Percentiles rank a stretch among this genome's conserved stretches.
These are phyloP conservation scores for Aspergillus bridgeri DNA, from an alignment of 495 filamentous ascomycete species.

Conservation along the genomic window DNA sequence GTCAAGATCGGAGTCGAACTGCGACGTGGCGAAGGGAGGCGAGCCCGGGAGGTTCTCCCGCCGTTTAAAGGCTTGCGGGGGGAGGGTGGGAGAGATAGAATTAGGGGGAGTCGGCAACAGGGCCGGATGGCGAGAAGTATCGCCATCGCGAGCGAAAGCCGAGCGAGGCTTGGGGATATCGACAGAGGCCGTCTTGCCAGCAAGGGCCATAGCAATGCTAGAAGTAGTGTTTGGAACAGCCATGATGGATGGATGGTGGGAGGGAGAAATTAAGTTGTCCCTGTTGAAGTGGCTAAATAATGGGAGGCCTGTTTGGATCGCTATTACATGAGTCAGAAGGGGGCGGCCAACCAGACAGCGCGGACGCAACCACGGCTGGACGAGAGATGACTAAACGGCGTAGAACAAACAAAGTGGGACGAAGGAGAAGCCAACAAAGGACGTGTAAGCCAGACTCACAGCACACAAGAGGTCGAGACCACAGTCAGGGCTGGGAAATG, in stretches of 20 bases:
- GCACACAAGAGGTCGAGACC: constrained; percentile 4
- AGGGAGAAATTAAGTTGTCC: constrained; percentile 2
- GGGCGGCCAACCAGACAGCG: constrained; percentile 11
- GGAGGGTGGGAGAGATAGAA: constrained; percentile 88
- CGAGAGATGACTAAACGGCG: constrained; percentile 10
- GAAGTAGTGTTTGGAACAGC: constrained; percentile 48
- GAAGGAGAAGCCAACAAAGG: constrained; percentile 14
- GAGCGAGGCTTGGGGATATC: constrained; percentile 70
- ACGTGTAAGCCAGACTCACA: constrained; percentile 8
- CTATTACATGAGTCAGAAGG: constrained; percentile 25
- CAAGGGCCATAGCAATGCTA: constrained; percentile 61
- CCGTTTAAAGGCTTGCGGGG: constrained; percentile 69
- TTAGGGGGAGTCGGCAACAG: constrained; percentile 89
- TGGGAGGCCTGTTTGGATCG: constrained; percentile 4
- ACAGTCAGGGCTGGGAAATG: constrained; percentile 9
- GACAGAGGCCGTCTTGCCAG: constrained; percentile 58
- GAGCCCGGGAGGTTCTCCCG: constrained; percentile 45
- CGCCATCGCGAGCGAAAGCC: constrained; percentile 56
- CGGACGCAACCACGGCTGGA: constrained; percentile 3
- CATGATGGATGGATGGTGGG: constrained; percentile 34
- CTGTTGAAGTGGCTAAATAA: constrained; percentile 16
- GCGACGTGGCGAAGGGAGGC: constrained; percentile 51
- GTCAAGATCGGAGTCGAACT: constrained; percentile 86
- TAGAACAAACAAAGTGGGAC: neutral
- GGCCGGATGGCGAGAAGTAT: constrained; percentile 53